Conservation (phyloP, 768 basidiomycete genomes). For the Filobasidium floriforme region DNA sequence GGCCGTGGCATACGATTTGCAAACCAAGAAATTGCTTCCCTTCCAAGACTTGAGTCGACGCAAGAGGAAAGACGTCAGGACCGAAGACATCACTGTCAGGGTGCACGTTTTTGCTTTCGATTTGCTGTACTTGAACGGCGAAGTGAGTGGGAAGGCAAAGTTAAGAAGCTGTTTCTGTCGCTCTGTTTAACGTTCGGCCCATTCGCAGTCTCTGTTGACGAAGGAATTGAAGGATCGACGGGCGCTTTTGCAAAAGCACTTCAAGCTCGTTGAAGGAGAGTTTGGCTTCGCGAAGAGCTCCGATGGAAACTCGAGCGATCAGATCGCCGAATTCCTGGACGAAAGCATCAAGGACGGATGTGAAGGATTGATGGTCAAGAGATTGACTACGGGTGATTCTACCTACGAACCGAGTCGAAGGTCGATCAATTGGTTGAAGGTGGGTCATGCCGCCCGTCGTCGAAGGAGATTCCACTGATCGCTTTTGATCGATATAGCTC, state of each 20-base stretch:
- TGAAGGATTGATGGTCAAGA: constrained; percentile 99
- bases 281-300: constrained; percentile 89
- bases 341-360: constrained; percentile 97
- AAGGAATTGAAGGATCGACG: constrained; percentile 68
- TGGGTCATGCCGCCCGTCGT: constrained; percentile 34
- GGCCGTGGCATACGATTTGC: constrained; percentile 87
- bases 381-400: constrained; percentile 84
- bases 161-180: background rate
- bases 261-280: constrained; percentile 73
- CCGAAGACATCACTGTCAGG: constrained; percentile 93
- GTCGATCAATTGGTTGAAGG: constrained; percentile 98
- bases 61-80: constrained; percentile 95
- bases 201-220: constrained; percentile 67
- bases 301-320: constrained; percentile 80
- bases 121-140: constrained; percentile 88
- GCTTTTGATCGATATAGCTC: constrained; percentile 53
- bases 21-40: constrained; percentile 78
- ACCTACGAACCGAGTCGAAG: constrained; percentile 91
- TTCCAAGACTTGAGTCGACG: constrained; percentile 94
- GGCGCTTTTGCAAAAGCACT: constrained; percentile 66
- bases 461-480: background rate
- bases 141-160: constrained; percentile 53
- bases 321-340: constrained; percentile 89
- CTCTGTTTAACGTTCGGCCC: background rate
- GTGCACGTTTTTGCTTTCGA: constrained; percentile 97